These are phyloP conservation scores for Lenwebbia sp. DNA, from an alignment of 345 rosid genomes.

Conservation along the genomic window DNA sequence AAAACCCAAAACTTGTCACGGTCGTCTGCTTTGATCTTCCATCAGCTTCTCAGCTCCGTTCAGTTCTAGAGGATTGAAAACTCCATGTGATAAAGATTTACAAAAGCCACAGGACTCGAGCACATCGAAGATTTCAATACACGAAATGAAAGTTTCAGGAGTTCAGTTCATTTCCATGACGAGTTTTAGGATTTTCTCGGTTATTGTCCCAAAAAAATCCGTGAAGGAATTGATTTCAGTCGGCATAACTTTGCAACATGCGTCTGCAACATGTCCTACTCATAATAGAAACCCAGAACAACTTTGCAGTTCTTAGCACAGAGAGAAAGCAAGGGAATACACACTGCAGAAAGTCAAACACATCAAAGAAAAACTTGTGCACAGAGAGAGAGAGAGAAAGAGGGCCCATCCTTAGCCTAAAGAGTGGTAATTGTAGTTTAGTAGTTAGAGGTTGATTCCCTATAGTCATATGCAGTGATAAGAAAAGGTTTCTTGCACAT, in stretches of 20 bases:
- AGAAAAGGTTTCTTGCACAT: neutral
- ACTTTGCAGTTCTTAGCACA: neutral
- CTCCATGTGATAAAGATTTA: neutral
- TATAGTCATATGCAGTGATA: neutral
- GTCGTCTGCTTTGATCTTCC: neutral
- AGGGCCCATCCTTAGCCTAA: neutral
- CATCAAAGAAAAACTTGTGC: neutral
- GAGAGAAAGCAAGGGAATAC: neutral
- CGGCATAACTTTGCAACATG: neutral
- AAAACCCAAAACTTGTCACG: neutral
- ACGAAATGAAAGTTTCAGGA: neutral
- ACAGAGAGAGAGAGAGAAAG: neutral
- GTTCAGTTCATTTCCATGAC: neutral
- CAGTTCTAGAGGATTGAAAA: neutral
- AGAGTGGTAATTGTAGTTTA: neutral
- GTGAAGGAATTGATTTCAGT: neutral
- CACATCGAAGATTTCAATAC: neutral
- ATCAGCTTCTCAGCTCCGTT: neutral
- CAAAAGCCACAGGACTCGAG: neutral
- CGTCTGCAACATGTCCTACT: neutral
- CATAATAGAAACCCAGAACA: neutral
- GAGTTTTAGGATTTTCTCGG: neutral
- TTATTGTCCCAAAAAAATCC: neutral
- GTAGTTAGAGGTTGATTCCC: neutral
- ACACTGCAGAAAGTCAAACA: neutral